phyloP scores from a whole-genome alignment of 225 moss, liverwort and hornwort genomes.

The Climacium dendroides region DNA sequence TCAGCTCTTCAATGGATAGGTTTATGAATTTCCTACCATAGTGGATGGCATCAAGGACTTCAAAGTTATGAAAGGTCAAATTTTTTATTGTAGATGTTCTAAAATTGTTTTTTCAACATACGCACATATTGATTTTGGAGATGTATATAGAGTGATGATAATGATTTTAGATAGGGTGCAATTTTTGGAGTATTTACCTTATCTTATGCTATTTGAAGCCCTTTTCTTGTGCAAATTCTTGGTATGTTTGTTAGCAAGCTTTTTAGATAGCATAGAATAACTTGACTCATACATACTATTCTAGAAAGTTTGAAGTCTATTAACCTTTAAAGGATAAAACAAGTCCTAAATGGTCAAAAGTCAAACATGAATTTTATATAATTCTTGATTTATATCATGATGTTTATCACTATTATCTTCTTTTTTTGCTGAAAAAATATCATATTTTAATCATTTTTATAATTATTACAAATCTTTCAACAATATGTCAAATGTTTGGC shows the following conservation, averaged over 20 bases:
- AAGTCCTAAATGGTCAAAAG: fast-evolving
- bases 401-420: neutral
- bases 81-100: too few relatives aligned
- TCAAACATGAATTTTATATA: neutral
- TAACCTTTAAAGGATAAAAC: neutral
- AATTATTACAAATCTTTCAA: too few relatives aligned
- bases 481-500: too few relatives aligned
- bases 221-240: neutral
- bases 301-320: neutral
- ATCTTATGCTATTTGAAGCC: neutral
- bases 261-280: neutral
- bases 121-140: neutral
- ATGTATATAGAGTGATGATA: fast-evolving
- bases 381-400: fast-evolving
- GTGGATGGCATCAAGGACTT: too few relatives aligned
- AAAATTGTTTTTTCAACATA: fast-evolving
- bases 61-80: neutral
- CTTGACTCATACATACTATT: fast-evolving
- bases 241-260: neutral
- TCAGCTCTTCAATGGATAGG: too few relatives aligned
- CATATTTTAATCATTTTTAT: neutral
- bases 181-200: neutral
- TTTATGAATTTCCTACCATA: too few relatives aligned
- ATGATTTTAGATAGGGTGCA: fast-evolving
- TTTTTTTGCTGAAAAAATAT: neutral